Conservation (phyloP, 2,329 filamentous ascomycete species). For the Huntiella bhutanensis region DNA sequence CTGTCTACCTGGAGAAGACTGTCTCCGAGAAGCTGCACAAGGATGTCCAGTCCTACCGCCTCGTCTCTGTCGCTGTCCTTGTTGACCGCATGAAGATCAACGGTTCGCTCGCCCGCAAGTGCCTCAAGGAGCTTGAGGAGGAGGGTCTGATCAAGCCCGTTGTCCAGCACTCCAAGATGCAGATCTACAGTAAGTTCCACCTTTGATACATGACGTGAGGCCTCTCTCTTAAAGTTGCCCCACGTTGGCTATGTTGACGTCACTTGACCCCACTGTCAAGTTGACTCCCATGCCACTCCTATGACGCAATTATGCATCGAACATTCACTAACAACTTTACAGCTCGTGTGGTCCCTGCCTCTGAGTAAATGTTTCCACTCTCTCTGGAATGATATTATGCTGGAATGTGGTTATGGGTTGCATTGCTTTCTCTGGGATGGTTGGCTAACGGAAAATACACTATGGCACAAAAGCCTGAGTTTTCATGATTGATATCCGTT, state of each 20-base stretch:
- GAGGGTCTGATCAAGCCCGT: slow-evolving; percentile 98
- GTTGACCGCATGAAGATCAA: slow-evolving; percentile 99
- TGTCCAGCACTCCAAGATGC: slow-evolving; percentile 89
- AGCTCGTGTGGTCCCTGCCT: slow-evolving; percentile 11
- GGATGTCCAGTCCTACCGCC: slow-evolving; percentile 99
- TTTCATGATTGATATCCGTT: slow-evolving; percentile 10
- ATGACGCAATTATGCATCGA: neutral
- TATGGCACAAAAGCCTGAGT: slow-evolving; percentile 12
- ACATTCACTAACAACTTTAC: slow-evolving; percentile 5
- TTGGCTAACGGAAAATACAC: slow-evolving; percentile 11
- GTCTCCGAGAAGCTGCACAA: slow-evolving; percentile 98
- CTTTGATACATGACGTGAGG: too few species aligned
- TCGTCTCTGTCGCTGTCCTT: slow-evolving; percentile 94
- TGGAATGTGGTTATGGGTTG: slow-evolving; percentile 11
- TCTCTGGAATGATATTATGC: slow-evolving; percentile 8
- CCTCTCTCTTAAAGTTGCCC: too few species aligned
- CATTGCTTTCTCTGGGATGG: slow-evolving; percentile 11
- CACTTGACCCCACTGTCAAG: too few species aligned
- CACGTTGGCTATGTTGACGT: too few species aligned
- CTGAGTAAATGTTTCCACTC: slow-evolving; percentile 9
- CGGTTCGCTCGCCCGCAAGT: slow-evolving; percentile 82
- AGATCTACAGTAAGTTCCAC: slow-evolving; percentile 67
- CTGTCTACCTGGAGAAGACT: slow-evolving; percentile 95
- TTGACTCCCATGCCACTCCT: too few species aligned
- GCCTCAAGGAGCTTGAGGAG: slow-evolving; percentile 85